A percentile compares a stretch with the other conserved stretches of the same genome.
Evolutionary conservation across 2,329 filamentous ascomycete species (phyloP).

Genomic region (Hawksworthiomyces lignivorus): DNA sequence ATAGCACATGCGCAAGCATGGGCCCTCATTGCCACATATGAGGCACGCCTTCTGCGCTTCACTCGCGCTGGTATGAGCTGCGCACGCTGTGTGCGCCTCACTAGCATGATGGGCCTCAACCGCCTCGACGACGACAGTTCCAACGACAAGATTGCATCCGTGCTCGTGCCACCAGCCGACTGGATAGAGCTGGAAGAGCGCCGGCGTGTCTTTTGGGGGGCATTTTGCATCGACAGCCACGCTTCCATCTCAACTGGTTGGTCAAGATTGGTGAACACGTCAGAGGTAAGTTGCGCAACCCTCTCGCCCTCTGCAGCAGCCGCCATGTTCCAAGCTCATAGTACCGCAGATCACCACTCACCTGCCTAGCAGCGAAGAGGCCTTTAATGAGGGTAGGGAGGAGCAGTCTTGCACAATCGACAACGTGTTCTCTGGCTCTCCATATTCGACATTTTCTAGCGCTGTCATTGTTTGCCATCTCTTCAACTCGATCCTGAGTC

Average conservation of each 20-base stretch:
- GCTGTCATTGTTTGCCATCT: constrained; percentile 68
- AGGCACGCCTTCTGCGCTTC: constrained; percentile 80
- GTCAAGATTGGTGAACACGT: constrained; percentile 72
- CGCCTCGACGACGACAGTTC: constrained; percentile 59
- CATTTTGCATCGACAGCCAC: constrained; percentile 76
- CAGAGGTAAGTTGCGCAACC: constrained; percentile 51
- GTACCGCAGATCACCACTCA: constrained; percentile 58
- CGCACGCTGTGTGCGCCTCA: constrained; percentile 61
- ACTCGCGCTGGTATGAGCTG: constrained; percentile 78
- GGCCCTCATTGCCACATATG: constrained; percentile 65
- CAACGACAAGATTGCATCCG: constrained; percentile 57
- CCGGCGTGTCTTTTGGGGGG: constrained; percentile 77
- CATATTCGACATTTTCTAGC: constrained; percentile 64
- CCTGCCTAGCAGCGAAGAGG: constrained; percentile 71
- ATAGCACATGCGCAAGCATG: constrained; percentile 76
- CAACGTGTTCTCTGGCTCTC: constrained; percentile 53
- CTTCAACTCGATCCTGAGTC: constrained; percentile 73
- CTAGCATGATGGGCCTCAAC: constrained; percentile 80
- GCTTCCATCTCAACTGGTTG: constrained; percentile 85
- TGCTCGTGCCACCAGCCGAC: constrained; percentile 62
- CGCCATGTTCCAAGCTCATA: too few species aligned
- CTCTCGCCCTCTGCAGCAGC: not conserved
- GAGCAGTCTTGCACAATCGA: constrained; percentile 57
- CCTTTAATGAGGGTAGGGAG: constrained; percentile 59
- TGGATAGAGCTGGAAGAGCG: constrained; percentile 75